Evolutionary conservation across 1,284 basidiomycete species (phyloP).

Genomic region (Megacollybia platyphylla): DNA sequence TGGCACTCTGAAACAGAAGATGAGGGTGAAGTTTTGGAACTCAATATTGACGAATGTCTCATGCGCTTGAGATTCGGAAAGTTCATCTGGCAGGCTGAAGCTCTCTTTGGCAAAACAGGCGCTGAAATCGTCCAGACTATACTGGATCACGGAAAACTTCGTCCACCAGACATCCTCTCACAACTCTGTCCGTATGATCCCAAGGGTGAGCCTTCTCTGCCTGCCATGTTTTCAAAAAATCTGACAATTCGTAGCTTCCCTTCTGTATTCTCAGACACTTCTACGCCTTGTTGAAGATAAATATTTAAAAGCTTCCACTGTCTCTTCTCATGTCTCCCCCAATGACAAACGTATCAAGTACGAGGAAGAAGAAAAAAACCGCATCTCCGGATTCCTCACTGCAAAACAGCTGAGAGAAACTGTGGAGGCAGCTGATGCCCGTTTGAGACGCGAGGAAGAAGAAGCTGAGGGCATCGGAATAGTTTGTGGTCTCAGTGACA

Average conservation of each 20-base stretch:
- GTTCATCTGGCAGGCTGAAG: conserved; percentile 64
- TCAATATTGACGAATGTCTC: conserved; percentile 73
- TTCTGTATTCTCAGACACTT: conserved; percentile 43
- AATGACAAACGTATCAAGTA: conserved; percentile 65
- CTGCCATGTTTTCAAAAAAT: not conserved
- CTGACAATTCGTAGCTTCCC: conserved; percentile 24
- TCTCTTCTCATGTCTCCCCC: conserved; percentile 61
- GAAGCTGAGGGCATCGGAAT: conserved; percentile 60
- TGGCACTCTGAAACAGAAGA: conserved; percentile 70
- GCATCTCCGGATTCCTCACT: conserved; percentile 61
- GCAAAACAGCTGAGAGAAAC: conserved; percentile 62
- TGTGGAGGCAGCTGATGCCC: conserved; percentile 47
- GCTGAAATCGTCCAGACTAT: conserved; percentile 65
- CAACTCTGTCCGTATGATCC: conserved; percentile 36
- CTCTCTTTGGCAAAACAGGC: conserved; percentile 60
- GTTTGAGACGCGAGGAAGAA: conserved; percentile 56
- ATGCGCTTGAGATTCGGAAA: conserved; percentile 68
- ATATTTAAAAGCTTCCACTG: conserved; percentile 64
- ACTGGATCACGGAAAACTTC: conserved; percentile 80
- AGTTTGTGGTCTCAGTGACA: conserved; percentile 26
- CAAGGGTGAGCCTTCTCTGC: conserved; percentile 32
- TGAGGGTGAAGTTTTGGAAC: conserved; percentile 68
- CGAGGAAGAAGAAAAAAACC: conserved; percentile 60
- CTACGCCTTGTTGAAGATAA: conserved; percentile 50
- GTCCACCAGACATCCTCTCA: conserved; percentile 58